Conservation (phyloP, 192 early-diverging fungal species). For the Pilobolus umbonatus region DNA sequence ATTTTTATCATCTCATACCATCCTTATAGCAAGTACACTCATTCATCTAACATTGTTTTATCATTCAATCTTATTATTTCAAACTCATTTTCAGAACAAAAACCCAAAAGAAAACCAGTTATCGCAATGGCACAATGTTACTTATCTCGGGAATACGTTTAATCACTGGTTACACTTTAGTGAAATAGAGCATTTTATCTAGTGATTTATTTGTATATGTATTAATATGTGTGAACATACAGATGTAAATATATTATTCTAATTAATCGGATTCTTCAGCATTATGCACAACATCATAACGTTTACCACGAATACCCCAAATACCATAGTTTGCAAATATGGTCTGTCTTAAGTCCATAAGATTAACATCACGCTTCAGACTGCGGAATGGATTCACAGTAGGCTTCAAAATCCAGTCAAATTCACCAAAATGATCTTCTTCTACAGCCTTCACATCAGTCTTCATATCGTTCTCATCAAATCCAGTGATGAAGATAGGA, state of each 20-base stretch:
- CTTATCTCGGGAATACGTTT: no score
- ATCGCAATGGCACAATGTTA: no score
- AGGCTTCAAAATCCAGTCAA: conserved; percentile 73
- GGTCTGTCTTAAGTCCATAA: conserved; percentile 64
- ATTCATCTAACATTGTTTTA: no score
- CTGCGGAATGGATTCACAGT: conserved; percentile 62
- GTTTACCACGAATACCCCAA: conserved; percentile 74
- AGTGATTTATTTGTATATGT: neutral
- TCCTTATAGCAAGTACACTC: no score
- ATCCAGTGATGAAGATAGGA: conserved; percentile 72
- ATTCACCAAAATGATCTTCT: conserved; percentile 50
- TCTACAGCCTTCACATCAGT: conserved; percentile 55
- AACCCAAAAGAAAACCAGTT: no score
- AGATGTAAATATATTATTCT: no score
- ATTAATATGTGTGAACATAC: neutral
- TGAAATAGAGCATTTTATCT: no score
- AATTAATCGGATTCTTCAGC: conserved; percentile 18
- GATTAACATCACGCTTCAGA: conserved; percentile 68
- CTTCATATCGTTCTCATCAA: conserved; percentile 63
- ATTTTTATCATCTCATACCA: no score
- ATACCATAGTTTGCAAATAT: conserved; percentile 77
- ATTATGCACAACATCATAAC: conserved; percentile 62
- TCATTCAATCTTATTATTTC: no score
- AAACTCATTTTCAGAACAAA: no score
- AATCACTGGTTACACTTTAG: no score